Percentiles rank a stretch among this genome's conserved stretches.
Conservation (phyloP, 805 yeast genomes). For the Groenewaldozyma salmanticensis region DNA sequence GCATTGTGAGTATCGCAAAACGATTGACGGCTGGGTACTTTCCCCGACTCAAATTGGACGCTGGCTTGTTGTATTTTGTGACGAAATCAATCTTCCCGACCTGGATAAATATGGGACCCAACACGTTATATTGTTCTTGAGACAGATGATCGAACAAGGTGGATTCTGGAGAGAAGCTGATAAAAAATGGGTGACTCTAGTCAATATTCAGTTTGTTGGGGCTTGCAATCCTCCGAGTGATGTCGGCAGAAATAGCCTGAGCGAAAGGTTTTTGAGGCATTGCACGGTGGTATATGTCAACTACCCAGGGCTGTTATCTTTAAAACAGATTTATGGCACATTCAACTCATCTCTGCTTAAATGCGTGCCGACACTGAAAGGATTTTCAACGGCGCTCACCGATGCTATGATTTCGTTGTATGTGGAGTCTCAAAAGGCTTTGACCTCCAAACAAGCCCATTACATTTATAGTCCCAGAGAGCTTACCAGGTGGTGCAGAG, state of each 20-base stretch:
- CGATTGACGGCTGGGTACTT: conserved; percentile 42
- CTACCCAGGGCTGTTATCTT: conserved; percentile 58
- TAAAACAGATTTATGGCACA: conserved; percentile 55
- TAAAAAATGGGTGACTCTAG: conserved; percentile 55
- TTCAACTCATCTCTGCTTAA: conserved; percentile 50
- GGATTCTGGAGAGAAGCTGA: conserved; percentile 70
- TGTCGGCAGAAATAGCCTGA: conserved; percentile 55
- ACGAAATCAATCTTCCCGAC: conserved; percentile 79
- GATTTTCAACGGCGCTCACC: conserved; percentile 44
- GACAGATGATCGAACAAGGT: conserved; percentile 60
- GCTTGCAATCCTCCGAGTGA: conserved; percentile 90
- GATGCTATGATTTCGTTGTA: conserved; percentile 61
- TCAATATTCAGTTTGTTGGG: conserved; percentile 74
- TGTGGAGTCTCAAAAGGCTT: conserved; percentile 31
- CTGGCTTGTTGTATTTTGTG: conserved; percentile 79
- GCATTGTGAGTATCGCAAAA: conserved; percentile 50
- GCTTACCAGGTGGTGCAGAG: conserved; percentile 76
- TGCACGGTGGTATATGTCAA: conserved; percentile 61
- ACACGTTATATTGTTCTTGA: conserved; percentile 53
- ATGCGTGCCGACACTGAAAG: conserved; percentile 49
- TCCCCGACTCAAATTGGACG: conserved; percentile 53
- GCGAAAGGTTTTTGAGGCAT: conserved; percentile 58
- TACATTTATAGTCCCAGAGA: conserved; percentile 86
- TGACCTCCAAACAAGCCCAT: conserved; percentile 41
- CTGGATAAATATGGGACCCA: conserved; percentile 68